These are phyloP conservation scores for Friedmanniomyces simplex DNA, from an alignment of 495 filamentous ascomycete genomes.

Conservation along the genomic window DNA sequence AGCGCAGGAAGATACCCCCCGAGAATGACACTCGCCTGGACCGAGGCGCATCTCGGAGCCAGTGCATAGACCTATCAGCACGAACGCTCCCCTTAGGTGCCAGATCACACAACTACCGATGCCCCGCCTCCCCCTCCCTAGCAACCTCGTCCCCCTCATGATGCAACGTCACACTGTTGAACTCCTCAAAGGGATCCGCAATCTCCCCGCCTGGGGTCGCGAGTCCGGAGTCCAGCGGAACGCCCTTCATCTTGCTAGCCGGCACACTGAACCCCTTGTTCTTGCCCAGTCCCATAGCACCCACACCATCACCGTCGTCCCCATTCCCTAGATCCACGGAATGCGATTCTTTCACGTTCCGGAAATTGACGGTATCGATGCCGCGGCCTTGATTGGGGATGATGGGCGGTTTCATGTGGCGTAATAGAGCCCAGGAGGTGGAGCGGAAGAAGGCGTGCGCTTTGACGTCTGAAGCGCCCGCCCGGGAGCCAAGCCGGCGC, in stretches of 20 bases:
- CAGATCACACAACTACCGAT: slow-evolving; percentile 6
- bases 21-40: no score
- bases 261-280: slow-evolving; percentile 18
- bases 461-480: slow-evolving; percentile 94
- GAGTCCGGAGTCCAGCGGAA: slow-evolving; percentile 73
- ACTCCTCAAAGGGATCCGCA: slow-evolving; percentile 95
- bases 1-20: no score
- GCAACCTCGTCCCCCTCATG: slow-evolving; percentile 71
- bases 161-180: slow-evolving; percentile 95
- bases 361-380: slow-evolving; percentile 90
- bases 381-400: slow-evolving; percentile 85
- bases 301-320: not conserved
- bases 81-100: no score
- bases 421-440: slow-evolving; percentile 92
- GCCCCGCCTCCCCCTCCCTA: not conserved
- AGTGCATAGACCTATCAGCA: no score
- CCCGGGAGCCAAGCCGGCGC: slow-evolving; percentile 84
- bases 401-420: slow-evolving; percentile 98
- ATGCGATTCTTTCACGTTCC: slow-evolving; percentile 93
- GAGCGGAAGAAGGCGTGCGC: slow-evolving; percentile 89
- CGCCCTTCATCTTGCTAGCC: slow-evolving; percentile 47
- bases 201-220: slow-evolving; percentile 76
- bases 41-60: no score
- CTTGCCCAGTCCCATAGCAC: not conserved
- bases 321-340: slow-evolving; percentile 47